Evolutionary conservation across 345 rosid genomes (phyloP), one percentile per base, ranked within the genome.

Genomic region (Eucalyptus cloeziana): DNA sequence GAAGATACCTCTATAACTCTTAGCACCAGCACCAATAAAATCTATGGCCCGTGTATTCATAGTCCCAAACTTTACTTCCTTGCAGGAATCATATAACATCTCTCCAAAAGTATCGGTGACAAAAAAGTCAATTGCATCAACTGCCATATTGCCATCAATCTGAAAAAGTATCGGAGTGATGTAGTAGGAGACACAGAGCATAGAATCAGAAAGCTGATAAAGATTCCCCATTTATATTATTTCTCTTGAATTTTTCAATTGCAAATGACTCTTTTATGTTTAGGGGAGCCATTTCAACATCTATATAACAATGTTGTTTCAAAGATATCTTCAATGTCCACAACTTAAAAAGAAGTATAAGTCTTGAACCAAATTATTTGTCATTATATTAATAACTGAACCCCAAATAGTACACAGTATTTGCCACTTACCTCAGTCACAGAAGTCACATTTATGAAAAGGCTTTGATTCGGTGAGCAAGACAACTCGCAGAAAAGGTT

Each of bases 1-100:
- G 71, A 54, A 21, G 62, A 92, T 91, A 97, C 99, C 99, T 94
- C 90, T 93, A 88, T 95, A 98, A 91, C 93, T 95, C 89, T 92
- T 93, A 89, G 99, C 99, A 88, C 99, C 98, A 89, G 97, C 99
- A 87, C 99, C 99, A 86, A 98, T 92, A 88, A 98, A 96, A 88
- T 95, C 94, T 62, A 98, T 91, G 71, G 99, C 99, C 88, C 98
- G 94, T 71, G 97, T 95, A 90, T 98, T 98, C 99, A 98, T 95
- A 80, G 98, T 96, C 89, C 98, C 99, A 94, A 98, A 98, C 94
- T 98, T 97, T 49, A 98, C 99, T 88, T 98, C 99, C 93, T 95
- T 97, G 93, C 99, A 98, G 62, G 99, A 96, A 85, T 94, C 94
- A 91, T 91, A 98, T 64, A 98, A 93, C 92, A 93, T 95, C 95